Evolutionary conservation across 2,329 filamentous ascomycete species (phyloP).

Genomic region (Stachybotrys chlorohalonatus): DNA sequence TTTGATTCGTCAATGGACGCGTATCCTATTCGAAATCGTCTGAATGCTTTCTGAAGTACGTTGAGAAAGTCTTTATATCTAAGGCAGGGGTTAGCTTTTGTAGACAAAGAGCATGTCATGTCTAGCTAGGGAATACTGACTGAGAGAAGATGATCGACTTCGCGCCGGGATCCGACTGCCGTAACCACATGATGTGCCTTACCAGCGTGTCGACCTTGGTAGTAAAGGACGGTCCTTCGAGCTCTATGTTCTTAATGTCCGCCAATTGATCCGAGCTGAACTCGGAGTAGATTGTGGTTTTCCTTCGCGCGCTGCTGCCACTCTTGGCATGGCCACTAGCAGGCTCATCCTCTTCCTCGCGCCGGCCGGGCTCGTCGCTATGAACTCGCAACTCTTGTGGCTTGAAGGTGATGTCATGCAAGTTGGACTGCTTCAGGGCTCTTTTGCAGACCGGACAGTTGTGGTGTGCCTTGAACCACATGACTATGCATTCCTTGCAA

Average conservation of each 20-base stretch:
- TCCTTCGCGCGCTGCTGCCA: slow-evolving; percentile 15
- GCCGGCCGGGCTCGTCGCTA: slow-evolving; percentile 10
- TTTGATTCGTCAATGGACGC: slow-evolving; percentile 58
- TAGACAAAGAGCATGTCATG: background rate
- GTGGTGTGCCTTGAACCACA: slow-evolving; percentile 67
- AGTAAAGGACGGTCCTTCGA: slow-evolving; percentile 66
- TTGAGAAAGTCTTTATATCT: slow-evolving; percentile 68
- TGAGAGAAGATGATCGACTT: slow-evolving; percentile 96
- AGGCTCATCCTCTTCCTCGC: slow-evolving; percentile 3
- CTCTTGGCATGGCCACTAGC: slow-evolving; percentile 2
- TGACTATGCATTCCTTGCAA: slow-evolving; percentile 75
- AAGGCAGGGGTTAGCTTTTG: background rate
- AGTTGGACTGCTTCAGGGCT: slow-evolving; percentile 52
- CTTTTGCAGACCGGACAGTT: slow-evolving; percentile 84
- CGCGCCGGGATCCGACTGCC: slow-evolving; percentile 72
- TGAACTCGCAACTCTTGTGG: slow-evolving; percentile 64
- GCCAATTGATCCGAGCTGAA: slow-evolving; percentile 63
- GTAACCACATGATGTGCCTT: slow-evolving; percentile 77
- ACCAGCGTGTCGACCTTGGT: slow-evolving; percentile 83
- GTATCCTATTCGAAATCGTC: slow-evolving; percentile 62
- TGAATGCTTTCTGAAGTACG: slow-evolving; percentile 63
- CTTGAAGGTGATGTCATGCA: slow-evolving; percentile 81
- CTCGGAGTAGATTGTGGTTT: slow-evolving; percentile 61
- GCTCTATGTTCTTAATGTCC: slow-evolving; percentile 74
- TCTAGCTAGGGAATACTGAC: slow-evolving; percentile 16